Conservation (phyloP, 1,139 yeast genomes). For the Blastobotrys buckinghamii region DNA sequence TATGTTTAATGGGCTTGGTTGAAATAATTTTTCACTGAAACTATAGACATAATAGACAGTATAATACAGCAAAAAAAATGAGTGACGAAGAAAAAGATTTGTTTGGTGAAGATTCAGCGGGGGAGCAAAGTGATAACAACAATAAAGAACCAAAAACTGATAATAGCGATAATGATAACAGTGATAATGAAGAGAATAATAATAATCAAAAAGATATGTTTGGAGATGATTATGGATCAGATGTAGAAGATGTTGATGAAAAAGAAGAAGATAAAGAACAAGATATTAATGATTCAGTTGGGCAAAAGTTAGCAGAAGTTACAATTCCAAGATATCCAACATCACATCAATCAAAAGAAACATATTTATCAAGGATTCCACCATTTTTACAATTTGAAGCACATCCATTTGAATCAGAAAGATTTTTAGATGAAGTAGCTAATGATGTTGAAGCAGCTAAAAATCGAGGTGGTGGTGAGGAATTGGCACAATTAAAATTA, state of each 20-base stretch:
- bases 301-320: constrained; percentile 37
- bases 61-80: not conserved
- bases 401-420: constrained; percentile 76
- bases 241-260: constrained; percentile 1
- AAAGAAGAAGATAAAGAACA: constrained; percentile 2
- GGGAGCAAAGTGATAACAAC: constrained; percentile 10
- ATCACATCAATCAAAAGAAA: constrained; percentile 39
- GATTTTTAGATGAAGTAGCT: constrained; percentile 41
- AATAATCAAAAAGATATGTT: constrained; percentile 9
- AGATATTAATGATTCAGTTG: constrained; percentile 18
- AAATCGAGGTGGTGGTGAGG: constrained; percentile 31
- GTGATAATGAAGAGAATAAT: constrained; percentile 20
- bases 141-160: not conserved
- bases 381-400: constrained; percentile 79
- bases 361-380: constrained; percentile 63
- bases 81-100: constrained; percentile 8
- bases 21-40: too few relatives aligned
- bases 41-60: too few relatives aligned
- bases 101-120: constrained; percentile 8
- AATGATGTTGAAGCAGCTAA: constrained; percentile 19
- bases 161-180: constrained; percentile 12
- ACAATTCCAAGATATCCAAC: constrained; percentile 72
- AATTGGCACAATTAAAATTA: constrained; percentile 47
- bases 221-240: not conserved
- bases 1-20: too few relatives aligned